These are phyloP conservation scores for Phytophthora tentaculata DNA, from an alignment of 352 stramenopile genomes.

Conservation along the genomic window DNA sequence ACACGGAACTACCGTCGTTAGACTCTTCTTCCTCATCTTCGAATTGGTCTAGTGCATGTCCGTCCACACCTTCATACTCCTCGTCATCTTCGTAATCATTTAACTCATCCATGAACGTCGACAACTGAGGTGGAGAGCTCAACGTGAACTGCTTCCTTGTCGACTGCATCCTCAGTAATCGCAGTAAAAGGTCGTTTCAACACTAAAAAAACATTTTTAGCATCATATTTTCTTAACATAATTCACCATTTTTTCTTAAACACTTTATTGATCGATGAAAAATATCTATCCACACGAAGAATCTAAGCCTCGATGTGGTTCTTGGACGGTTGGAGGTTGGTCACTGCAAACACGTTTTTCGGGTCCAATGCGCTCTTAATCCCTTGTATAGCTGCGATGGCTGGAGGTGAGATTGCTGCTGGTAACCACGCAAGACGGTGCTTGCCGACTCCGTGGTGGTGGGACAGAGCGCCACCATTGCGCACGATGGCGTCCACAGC, in stretches of 20 bases:
- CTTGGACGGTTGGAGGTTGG: constrained; percentile 68
- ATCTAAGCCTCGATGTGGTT: constrained; percentile 18
- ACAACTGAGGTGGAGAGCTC: constrained; percentile 20
- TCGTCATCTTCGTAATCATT: constrained; percentile 38
- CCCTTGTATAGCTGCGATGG: constrained; percentile 68
- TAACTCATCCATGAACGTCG: constrained; percentile 13
- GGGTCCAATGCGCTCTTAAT: constrained; percentile 93
- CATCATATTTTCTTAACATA: too few species aligned
- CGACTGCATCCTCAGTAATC: background rate
- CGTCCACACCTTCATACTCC: constrained; percentile 29
- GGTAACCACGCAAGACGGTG: constrained; percentile 87
- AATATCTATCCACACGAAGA: background rate
- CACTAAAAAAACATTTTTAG: background rate
- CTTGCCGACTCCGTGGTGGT: constrained; percentile 97
- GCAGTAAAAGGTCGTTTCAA: constrained; percentile 25
- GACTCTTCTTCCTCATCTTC: constrained; percentile 6
- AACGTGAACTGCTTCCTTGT: constrained; percentile 32
- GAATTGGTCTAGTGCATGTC: constrained; percentile 11
- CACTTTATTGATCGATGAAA: too few species aligned
- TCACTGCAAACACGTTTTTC: constrained; percentile 91
- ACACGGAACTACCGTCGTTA: constrained; percentile 7
- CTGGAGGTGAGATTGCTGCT: constrained; percentile 80
- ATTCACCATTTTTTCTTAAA: too few species aligned
- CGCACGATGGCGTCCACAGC: constrained; percentile 88
- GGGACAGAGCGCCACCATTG: constrained; percentile 92